Evolutionary conservation across 148 eudicot species (phyloP).

Genomic region (Dysphania ambrosioides): DNA sequence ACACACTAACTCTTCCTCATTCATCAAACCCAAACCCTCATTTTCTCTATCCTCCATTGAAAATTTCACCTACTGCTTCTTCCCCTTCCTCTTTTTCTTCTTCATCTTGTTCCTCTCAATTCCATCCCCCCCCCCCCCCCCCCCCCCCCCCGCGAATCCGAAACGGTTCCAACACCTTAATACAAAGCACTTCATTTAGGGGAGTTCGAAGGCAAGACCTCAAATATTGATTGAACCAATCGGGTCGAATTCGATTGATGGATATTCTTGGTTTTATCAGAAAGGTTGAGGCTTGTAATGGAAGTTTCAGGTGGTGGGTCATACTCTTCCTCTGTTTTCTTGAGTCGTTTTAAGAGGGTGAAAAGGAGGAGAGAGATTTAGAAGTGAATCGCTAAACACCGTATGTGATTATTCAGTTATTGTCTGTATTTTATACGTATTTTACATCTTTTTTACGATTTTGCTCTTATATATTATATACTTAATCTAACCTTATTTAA

Average conservation of each 20-base stretch:
- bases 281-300: background rate
- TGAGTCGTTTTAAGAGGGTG: background rate
- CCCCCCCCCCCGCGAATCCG: too few species aligned
- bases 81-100: background rate
- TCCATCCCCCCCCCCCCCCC: background rate
- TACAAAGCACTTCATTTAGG: background rate
- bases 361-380: background rate
- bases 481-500: too few species aligned
- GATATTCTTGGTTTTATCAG: background rate
- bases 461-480: too few species aligned
- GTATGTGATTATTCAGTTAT: too few species aligned
- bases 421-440: too few species aligned
- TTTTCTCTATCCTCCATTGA: background rate
- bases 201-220: background rate
- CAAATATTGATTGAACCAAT: background rate
- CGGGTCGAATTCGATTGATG: background rate
- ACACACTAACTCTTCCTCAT: background rate
- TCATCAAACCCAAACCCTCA: background rate
- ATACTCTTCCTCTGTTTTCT: background rate
- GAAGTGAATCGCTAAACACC: too few species aligned
- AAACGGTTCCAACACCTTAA: background rate
- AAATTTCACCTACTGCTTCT: background rate
- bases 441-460: too few species aligned
- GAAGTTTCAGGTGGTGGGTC: background rate
- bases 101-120: background rate